Base-by-base conservation (phyloP, 768 basidiomycete species). In the Termitomyces sp. region DNA sequence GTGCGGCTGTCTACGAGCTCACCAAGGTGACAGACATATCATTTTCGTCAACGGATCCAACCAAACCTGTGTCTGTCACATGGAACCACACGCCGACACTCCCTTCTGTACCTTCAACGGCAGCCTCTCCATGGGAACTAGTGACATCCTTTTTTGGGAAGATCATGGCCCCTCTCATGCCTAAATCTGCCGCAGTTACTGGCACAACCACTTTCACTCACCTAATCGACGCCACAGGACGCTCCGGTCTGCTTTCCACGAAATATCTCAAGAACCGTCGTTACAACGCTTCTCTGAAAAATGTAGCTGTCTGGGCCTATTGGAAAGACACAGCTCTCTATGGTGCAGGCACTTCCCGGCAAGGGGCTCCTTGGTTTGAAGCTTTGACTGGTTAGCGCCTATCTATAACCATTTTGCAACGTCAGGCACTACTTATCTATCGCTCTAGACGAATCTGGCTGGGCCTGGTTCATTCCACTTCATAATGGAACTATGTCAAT, bases 251-350 rank as follows among this genome's bases (percentile, higher is more conserved):
- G 54, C 75, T 92, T 71, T 89, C 87, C 7, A 83, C 82, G 13
- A 79, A 76, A 49, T 89, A 90, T 66, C 71, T 90, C 30, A 86
- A 85, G 67, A 88, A 87, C 67, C 77, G 89, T 46, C 82, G 78
- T 61, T 85, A 82, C 68, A 91, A 89, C 57, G 78, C 80, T 38
- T 84, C 85, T 4, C 67, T 92, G 55, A 85, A 83, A 66, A 92
- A 92, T 65, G 77, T 90, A 16, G 89, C 89, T 3, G 75, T 87
- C 23, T 92, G 89, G 89, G 89, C 84, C 4, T 91, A 92, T 65
- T 92, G 88, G 88, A 75, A 68, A 41, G 76, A 78, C 20, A 78
- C 79, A 0, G 77, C 72, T 16, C 75, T 73, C 38, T 91, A 87
- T 66, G 82, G 81, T 4, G 59, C 60, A 28, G 79, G 78, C 44